These are phyloP conservation scores for Manihot esculenta DNA, from an alignment of 441 rosid species.

Conservation along the genomic window DNA sequence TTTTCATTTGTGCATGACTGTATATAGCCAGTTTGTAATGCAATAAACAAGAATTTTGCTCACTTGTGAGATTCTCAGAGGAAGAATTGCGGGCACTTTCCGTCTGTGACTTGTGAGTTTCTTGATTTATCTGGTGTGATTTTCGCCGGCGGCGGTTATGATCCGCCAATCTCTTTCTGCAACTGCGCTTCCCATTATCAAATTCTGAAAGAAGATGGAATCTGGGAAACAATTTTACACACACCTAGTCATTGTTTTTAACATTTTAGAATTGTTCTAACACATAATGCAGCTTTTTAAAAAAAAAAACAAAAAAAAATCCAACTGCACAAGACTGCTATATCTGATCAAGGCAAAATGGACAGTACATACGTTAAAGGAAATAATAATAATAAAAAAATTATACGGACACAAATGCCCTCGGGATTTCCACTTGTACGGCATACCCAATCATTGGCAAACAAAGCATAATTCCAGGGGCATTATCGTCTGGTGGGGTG, in stretches of 20 bases:
- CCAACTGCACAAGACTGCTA: neutral
- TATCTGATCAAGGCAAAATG: neutral
- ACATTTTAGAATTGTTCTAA: neutral
- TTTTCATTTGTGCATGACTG: too few species aligned
- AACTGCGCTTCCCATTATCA: slow-evolving; percentile 96
- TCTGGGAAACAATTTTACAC: slow-evolving; percentile 37
- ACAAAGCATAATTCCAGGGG: slow-evolving; percentile 24
- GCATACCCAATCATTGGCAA: slow-evolving; percentile 33
- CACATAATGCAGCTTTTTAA: neutral
- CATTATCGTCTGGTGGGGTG: slow-evolving; percentile 13
- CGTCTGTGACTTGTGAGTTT: slow-evolving; percentile 37
- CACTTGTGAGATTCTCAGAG: slow-evolving; percentile 47
- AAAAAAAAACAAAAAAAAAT: neutral
- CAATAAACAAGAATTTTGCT: slow-evolving; percentile 6
- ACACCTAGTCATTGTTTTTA: neutral
- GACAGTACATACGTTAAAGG: neutral
- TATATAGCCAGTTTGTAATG: neutral
- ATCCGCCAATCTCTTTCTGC: slow-evolving; percentile 90
- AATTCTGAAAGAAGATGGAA: slow-evolving; percentile 87
- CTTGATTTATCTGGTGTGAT: slow-evolving; percentile 53
- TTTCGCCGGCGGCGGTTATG: slow-evolving; percentile 92
- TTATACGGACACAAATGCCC: slow-evolving; percentile 41
- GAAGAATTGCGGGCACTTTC: slow-evolving; percentile 33
- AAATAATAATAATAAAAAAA: neutral
- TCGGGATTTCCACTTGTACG: slow-evolving; percentile 40